Evolutionary conservation across 2,329 filamentous ascomycete species (phyloP), one percentile per base, ranked within the genome.

Genomic region (Ophiostoma triangulosporum): DNA sequence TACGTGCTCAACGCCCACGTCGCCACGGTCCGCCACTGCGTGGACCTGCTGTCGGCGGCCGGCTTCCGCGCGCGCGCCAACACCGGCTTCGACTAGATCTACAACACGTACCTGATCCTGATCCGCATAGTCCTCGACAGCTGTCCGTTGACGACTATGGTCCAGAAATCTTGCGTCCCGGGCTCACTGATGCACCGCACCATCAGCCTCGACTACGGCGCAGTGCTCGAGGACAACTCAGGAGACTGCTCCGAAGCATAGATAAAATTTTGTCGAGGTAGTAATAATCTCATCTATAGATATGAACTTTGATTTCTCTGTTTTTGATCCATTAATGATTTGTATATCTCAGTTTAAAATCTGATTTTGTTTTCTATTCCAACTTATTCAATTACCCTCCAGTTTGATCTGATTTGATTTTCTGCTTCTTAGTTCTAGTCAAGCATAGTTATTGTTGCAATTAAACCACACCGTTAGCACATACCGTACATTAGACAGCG

Each of bases 31-130:
- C 64, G 73, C 17, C 66, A 68, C 8, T 76, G 75, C 61, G 70
- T 82, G 46, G 59, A 65, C 0, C 66, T 78, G 51, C 70, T 85
- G 2, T 58, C 64, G 4, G 61, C 63, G 2, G 70, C 71, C 1
- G 80, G 80, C 8, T 76, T 84, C 64, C 69, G 77, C 32, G 77
- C 73, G 1, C 62, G 64, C 4, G 66, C 64, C 1, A 80, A 84
- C 61, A 60, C 70, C 0, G 69, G 62, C 0, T 86, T 86, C 58
- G 77, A 85, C 61, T 86, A 81, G 82, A 85, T 86, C 62, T 81
- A 86, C 68, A 83, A 86, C 64, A 83, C 79, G 0, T 86, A 80
- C 61, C 72, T 86, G 3, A 76, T 86, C 54, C 68, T 85, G 8
- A 82, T 85, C 62, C 72, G 80, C 52, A 86, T 86, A 81, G 86